Base-by-base conservation (phyloP, 75 land plant genomes). In the Picea glauca region DNA sequence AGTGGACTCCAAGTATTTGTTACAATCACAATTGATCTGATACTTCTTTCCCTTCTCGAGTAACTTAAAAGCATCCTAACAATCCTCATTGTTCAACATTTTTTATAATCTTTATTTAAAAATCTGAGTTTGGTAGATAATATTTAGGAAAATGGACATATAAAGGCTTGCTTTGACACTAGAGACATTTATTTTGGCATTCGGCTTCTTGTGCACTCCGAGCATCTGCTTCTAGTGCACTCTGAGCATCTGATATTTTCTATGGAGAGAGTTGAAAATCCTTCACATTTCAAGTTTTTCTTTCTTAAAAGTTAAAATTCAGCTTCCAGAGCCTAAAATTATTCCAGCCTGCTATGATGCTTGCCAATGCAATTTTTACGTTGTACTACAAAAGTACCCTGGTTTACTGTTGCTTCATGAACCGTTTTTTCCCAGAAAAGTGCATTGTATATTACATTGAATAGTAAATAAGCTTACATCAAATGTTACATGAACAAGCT, bases 1-100 rank as follows among this genome's bases (percentile, higher is more conserved):
- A 87, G 89, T 80, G 23, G 3, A 50, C 54, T 50, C 1, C 68
- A 32, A 33, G 4, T 65, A 32, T 65, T 62, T 65, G 14, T 35
- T 65, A 17, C 68, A 31, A 65, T 32, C 17, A 32, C 33, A 40
- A 35, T 65, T 65, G 32, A 62, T 65, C 68, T 65, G 33, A 65
- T 65, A 65, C 35, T 13, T 14, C 31, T 65, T 14, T 65, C 17
- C 35, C 31, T 65, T 65, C 23, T 65, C 17, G 68, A 65, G 17
- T 65, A 13, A 8, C 5, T 31, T 65, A 15, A 65, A 65, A 33
- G 2, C 68, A 65, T 65, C 68, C 35, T 14, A 32, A 4, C 17
- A 32, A 13, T 65, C 18, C 33, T 14, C 38, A 13, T 65, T 14
- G 3, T 32, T 65, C 1, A 18, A 65, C 13, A 15, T 14, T 65